Percentiles rank a stretch among this genome's conserved stretches.
Evolutionary conservation across 306 rosid genomes (phyloP).

Genomic region (Vachellia collinsii): DNA sequence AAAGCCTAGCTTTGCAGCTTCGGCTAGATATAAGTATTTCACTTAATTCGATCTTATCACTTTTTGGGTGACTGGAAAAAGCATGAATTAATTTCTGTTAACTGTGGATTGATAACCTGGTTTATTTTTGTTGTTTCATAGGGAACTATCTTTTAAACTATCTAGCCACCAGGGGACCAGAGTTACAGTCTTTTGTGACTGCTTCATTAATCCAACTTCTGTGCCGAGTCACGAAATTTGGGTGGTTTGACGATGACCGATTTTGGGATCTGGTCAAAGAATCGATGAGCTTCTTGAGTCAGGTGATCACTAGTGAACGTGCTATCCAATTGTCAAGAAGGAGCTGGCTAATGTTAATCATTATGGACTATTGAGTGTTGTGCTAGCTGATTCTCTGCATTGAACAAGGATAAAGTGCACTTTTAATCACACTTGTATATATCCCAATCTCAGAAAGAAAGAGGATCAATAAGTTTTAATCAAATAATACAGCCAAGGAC

Average conservation of each 20-base stretch:
- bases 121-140: slow-evolving; percentile 26
- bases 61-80: slow-evolving; percentile 20
- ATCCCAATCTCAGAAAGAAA: background rate
- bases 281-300: slow-evolving; percentile 53
- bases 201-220: slow-evolving; percentile 59
- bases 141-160: slow-evolving; percentile 60
- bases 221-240: slow-evolving; percentile 56
- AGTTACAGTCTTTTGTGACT: slow-evolving; percentile 58
- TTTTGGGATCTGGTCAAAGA: slow-evolving; percentile 58
- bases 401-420: slow-evolving; percentile 3
- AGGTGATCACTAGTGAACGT: slow-evolving; percentile 38
- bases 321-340: background rate
- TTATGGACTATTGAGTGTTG: background rate
- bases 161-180: slow-evolving; percentile 63
- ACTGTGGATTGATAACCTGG: background rate
- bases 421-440: background rate
- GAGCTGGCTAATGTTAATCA: slow-evolving; percentile 3
- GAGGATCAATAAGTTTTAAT: background rate
- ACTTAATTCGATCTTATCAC: background rate
- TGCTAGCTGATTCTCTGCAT: slow-evolving; percentile 10
- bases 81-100: background rate
- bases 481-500: background rate
- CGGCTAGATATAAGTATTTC: slow-evolving; percentile 54
- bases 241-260: slow-evolving; percentile 65
- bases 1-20: slow-evolving; percentile 56